Base-by-base conservation (phyloP, 2,329 filamentous ascomycete genomes). In the Colletotrichum sp. region DNA sequence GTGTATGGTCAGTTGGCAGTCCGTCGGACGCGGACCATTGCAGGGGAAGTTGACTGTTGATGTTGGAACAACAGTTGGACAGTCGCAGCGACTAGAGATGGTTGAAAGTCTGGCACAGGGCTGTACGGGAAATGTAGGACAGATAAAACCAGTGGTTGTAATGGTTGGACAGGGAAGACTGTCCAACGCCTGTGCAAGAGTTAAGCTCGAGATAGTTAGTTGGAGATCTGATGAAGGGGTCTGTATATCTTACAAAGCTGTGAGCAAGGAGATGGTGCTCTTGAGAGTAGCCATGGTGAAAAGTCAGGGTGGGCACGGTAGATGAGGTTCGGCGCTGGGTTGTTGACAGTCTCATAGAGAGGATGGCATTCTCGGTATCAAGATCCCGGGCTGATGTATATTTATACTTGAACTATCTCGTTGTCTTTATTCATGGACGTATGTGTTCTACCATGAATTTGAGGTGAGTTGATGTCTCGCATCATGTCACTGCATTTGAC, bases 71-170 rank as follows among this genome's bases (percentile, higher is more conserved):
- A 43, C 47, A 5, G 69, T 73, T 5, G 80, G 78, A 68, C 80
- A 81, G 13, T 73, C 76, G 64, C 79, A 81, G 5, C 77, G 76
- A 13, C 76, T 67, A 24, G 61, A 64, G 43, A 81, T 70, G 3
- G 69, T 69, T 9, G 65, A 66, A 15, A 77, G 57, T 31, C 64
- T 34, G 31, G 79, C 75, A 54, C 79, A 81, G 8, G 73, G 73
- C n/a, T 61, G 36, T 24, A 69, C 38, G 6, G 65, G 18, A 51
- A 76, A 71, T 4, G 72, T 72, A 13, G 69, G 29, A 47, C 64
- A 76, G 24, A 71, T 47, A 18, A 55, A n/a, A 1, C 72, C 72
- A 9, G 72, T 78, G 16, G 72, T 76, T 9, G 79, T 80, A 9
- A 79, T 69, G 5, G 77, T 79, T 43, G 77, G 78, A 33, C 78